A percentile compares a stretch with the other conserved stretches of the same genome.
Evolutionary conservation across 1,139 yeast genomes (phyloP).

Genomic region (Yamadazyma friedrichii): DNA sequence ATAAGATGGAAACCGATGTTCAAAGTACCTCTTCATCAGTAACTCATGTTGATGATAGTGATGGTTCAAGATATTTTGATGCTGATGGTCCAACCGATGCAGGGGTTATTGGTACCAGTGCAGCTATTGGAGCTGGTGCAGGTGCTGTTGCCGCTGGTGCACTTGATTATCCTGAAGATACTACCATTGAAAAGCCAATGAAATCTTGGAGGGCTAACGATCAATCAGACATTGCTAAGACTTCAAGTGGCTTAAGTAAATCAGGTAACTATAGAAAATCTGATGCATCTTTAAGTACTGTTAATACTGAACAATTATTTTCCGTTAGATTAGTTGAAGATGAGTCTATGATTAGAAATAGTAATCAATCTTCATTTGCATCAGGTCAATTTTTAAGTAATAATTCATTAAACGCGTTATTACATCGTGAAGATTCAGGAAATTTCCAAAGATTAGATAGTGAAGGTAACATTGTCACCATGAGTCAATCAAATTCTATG

Average conservation of each 20-base stretch:
- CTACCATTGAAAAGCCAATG: slow-evolving; percentile 33
- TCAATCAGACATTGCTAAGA: slow-evolving; percentile 25
- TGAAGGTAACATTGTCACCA: slow-evolving; percentile 50
- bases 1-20: slow-evolving; percentile 47
- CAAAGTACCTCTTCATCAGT: slow-evolving; percentile 29
- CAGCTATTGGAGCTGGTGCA: slow-evolving; percentile 21
- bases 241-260: slow-evolving; percentile 16
- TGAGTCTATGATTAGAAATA: slow-evolving; percentile 41
- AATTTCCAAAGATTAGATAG: slow-evolving; percentile 54
- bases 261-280: slow-evolving; percentile 41
- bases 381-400: slow-evolving; percentile 32
- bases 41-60: slow-evolving; percentile 38
- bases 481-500: slow-evolving; percentile 7
- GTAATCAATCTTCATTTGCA: slow-evolving; percentile 27
- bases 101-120: neutral
- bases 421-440: slow-evolving; percentile 37
- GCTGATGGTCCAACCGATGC: slow-evolving; percentile 17
- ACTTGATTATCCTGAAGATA: slow-evolving; percentile 5
- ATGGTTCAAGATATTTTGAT: slow-evolving; percentile 27
- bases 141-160: slow-evolving; percentile 3
- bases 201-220: slow-evolving; percentile 76
- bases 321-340: slow-evolving; percentile 77
- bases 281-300: slow-evolving; percentile 74
- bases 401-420: slow-evolving; percentile 28
- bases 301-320: slow-evolving; percentile 79